Conservation (phyloP, 2,329 filamentous ascomycete genomes). For the Fusarium abutilonis region DNA sequence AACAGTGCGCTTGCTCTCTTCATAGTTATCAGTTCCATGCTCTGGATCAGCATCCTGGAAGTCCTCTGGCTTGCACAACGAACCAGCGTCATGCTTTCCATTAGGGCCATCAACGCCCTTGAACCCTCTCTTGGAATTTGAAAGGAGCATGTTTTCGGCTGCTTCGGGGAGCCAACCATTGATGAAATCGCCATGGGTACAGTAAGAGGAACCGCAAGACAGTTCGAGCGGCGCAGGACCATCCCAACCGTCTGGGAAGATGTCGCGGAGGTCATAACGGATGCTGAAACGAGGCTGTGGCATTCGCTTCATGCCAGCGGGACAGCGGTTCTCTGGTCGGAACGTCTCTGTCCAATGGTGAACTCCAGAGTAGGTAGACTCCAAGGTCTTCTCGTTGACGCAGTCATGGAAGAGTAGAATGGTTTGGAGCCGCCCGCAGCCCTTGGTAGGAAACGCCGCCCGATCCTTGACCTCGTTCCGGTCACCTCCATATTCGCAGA, state of each 20-base stretch:
- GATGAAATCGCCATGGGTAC: constrained; percentile 58
- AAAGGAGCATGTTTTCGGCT: constrained; percentile 50
- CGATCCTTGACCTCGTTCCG: constrained; percentile 1
- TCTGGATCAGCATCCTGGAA: constrained; percentile 50
- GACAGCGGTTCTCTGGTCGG: constrained; percentile 48
- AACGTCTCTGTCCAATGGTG: neutral
- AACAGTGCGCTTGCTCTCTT: neutral
- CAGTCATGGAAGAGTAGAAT: constrained; percentile 11
- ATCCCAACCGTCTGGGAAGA: constrained; percentile 55
- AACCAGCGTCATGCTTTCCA: neutral
- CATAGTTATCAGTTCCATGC: constrained; percentile 53
- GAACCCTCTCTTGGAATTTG: constrained; percentile 49
- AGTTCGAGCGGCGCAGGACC: constrained; percentile 55
- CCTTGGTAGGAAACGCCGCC: constrained; percentile 6
- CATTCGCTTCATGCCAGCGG: constrained; percentile 55
- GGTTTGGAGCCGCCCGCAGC: constrained; percentile 12
- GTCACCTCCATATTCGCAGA: constrained; percentile 47
- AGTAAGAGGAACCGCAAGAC: constrained; percentile 52
- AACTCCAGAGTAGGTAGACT: neutral
- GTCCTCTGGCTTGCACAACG: neutral
- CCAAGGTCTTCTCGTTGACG: neutral
- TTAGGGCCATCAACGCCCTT: constrained; percentile 39
- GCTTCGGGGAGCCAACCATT: constrained; percentile 52
- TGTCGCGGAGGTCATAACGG: constrained; percentile 55
- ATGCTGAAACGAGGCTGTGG: constrained; percentile 58